Conservation (phyloP, 78 protist species). For the Planoprotostelium fungivorum region DNA sequence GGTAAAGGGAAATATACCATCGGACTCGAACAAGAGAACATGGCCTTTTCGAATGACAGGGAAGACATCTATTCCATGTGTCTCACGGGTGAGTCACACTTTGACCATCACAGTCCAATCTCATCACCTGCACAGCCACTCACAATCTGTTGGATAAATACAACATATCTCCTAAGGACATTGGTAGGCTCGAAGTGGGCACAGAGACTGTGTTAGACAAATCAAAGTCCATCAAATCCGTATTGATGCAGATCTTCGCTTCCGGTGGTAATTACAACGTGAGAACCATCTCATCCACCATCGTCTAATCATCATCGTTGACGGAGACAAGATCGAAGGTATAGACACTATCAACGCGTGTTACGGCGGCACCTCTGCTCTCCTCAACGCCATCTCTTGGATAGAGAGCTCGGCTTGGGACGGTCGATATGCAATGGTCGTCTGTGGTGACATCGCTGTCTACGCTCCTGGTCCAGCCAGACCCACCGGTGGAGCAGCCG, state of each 20-base stretch:
- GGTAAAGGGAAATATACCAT: conserved; percentile 88
- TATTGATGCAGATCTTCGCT: conserved; percentile 78
- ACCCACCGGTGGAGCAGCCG: conserved; percentile 85
- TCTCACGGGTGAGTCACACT: conserved; percentile 49
- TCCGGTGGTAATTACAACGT: conserved; percentile 64
- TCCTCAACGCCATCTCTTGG: conserved; percentile 88
- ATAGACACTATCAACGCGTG: conserved; percentile 90
- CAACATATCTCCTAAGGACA: conserved; percentile 39
- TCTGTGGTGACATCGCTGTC: conserved; percentile 91
- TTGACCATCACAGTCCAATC: background rate
- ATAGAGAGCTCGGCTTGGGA: conserved; percentile 88
- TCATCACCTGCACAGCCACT: conserved; percentile 24
- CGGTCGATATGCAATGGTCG: conserved; percentile 88
- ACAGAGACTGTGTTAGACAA: conserved; percentile 93
- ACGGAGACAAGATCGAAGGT: conserved; percentile 54
- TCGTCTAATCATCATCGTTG: too few species aligned
- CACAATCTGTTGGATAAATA: conserved; percentile 64
- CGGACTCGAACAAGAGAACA: conserved; percentile 90
- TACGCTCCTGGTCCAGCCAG: conserved; percentile 81
- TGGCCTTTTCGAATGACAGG: conserved; percentile 83
- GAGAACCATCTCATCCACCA: too few species aligned
- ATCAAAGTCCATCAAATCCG: conserved; percentile 84
- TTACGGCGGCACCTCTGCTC: conserved; percentile 96
- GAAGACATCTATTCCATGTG: conserved; percentile 92
- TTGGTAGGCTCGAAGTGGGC: conserved; percentile 94